phyloP scores from a whole-genome alignment of 1,284 basidiomycete species.

The Austroboletus novae-zelandiae region DNA sequence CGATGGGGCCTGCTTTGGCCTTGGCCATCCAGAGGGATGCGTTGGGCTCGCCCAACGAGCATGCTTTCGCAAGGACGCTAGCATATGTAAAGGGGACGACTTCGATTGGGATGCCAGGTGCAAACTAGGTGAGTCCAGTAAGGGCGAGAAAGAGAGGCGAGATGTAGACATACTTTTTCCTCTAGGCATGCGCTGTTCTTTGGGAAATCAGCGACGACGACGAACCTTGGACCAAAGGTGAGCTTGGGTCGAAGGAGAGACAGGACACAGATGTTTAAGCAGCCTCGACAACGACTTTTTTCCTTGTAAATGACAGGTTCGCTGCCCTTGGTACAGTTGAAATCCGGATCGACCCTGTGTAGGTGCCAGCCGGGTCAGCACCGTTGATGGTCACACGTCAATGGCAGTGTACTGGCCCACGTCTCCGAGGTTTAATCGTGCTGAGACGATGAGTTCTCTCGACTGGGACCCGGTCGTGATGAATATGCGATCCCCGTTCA shows the following conservation, averaged over 20 bases:
- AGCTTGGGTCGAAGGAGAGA: background rate
- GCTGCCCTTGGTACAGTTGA: conserved; percentile 98
- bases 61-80: conserved; percentile 74
- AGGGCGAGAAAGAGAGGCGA: background rate
- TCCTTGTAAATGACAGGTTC: conserved; percentile 94
- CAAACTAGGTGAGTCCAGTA: conserved; percentile 54
- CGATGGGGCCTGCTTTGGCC: conserved; percentile 89
- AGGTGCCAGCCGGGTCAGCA: conserved; percentile 54
- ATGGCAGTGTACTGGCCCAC: conserved; percentile 88
- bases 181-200: conserved; percentile 90
- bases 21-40: conserved; percentile 80
- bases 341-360: conserved; percentile 75
- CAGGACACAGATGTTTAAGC: conserved; percentile 63
- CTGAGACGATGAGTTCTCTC: conserved; percentile 88
- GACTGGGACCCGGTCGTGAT: conserved; percentile 96
- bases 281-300: conserved; percentile 98
- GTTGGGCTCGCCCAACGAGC: conserved; percentile 59
- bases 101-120: conserved; percentile 91
- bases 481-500: conserved; percentile 83
- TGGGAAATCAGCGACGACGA: conserved; percentile 94
- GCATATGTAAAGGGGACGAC: conserved; percentile 96
- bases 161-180: conserved; percentile 60
- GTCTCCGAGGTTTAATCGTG: conserved; percentile 83
- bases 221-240: conserved; percentile 53
- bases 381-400: conserved; percentile 90